Conservation (phyloP, 2,329 filamentous ascomycete species). For the Fusarium chaquense region DNA sequence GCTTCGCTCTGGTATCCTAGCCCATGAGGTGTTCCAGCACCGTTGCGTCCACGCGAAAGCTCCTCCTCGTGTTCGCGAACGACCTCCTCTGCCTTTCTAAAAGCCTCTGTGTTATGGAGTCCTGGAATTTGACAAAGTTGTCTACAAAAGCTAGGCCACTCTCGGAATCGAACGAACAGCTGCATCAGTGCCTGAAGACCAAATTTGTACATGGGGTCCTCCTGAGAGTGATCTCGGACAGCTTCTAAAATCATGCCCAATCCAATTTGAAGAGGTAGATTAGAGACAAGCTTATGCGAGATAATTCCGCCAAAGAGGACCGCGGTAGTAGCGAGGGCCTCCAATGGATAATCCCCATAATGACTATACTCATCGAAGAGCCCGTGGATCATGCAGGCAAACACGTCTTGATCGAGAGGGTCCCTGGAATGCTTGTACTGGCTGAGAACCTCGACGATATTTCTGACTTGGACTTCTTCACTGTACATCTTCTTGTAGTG, state of each 20-base stretch:
- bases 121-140: constrained; percentile 84
- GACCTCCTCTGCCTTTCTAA: constrained; percentile 83
- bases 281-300: constrained; percentile 89
- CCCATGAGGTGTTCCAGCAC: constrained; percentile 55
- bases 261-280: constrained; percentile 92
- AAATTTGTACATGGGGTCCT: constrained; percentile 97
- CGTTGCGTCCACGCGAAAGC: constrained; percentile 66
- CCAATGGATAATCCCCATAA: constrained; percentile 95
- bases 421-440: constrained; percentile 90
- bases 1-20: constrained; percentile 59
- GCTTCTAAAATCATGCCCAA: constrained; percentile 98
- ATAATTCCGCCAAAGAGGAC: constrained; percentile 98
- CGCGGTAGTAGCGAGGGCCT: constrained; percentile 93
- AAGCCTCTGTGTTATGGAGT: constrained; percentile 86
- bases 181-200: constrained; percentile 95
- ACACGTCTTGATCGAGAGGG: constrained; percentile 89
- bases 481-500: constrained; percentile 99
- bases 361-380: constrained; percentile 97
- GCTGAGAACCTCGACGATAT: constrained; percentile 86
- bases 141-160: constrained; percentile 96
- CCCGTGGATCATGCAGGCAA: constrained; percentile 98
- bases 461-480: constrained; percentile 85
- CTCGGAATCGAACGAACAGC: constrained; percentile 81
- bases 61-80: constrained; percentile 76
- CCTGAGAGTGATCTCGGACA: constrained; percentile 83